Conservation (phyloP, 768 basidiomycete species). For the Boletus fagicola region DNA sequence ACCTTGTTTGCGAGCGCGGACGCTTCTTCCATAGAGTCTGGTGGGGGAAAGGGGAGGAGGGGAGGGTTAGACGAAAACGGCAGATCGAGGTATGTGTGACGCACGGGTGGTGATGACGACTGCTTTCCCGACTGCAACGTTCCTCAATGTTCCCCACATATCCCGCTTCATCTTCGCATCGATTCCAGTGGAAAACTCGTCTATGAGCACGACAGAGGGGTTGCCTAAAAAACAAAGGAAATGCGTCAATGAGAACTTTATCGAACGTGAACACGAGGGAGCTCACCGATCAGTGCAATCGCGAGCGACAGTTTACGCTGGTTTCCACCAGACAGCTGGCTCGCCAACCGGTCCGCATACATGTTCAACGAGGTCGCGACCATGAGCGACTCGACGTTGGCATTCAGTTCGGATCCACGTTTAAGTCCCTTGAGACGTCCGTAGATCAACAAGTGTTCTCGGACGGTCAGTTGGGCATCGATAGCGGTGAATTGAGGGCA, state of each 20-base stretch:
- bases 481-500: constrained; percentile 87
- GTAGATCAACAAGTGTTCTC: constrained; percentile 72
- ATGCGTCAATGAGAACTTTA: not conserved
- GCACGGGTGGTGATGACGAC: constrained; percentile 70
- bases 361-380: constrained; percentile 52
- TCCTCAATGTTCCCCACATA: constrained; percentile 74
- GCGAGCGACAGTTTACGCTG: constrained; percentile 75
- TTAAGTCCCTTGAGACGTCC: constrained; percentile 69
- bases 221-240: constrained; percentile 47
- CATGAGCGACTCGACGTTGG: constrained; percentile 58
- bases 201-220: constrained; percentile 73
- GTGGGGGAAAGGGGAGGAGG: not conserved
- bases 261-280: not conserved
- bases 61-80: not conserved
- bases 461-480: constrained; percentile 72
- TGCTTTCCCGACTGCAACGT: constrained; percentile 64
- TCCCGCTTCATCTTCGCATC: constrained; percentile 83
- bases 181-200: constrained; percentile 81
- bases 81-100: constrained; percentile 20
- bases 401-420: constrained; percentile 46
- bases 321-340: constrained; percentile 75
- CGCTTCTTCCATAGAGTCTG: constrained; percentile 84
- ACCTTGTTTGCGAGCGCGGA: constrained; percentile 74
- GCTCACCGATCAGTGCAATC: constrained; percentile 67
- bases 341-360: constrained; percentile 71